Conservation (phyloP, 2,329 filamentous ascomycete species). For the Colletotrichum godetiae region DNA sequence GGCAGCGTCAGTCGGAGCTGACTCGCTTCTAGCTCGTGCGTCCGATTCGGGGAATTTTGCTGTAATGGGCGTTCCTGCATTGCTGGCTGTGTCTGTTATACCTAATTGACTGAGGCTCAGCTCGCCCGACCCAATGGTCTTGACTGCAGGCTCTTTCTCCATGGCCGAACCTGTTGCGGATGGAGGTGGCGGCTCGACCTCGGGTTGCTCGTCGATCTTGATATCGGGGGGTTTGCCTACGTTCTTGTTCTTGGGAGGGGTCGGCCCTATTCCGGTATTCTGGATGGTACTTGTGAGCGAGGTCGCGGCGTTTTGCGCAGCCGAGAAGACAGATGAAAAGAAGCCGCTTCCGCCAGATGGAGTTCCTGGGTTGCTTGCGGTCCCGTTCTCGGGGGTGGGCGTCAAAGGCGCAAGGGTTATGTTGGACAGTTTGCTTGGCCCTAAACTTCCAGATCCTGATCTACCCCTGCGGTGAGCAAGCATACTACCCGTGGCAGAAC, state of each 20-base stretch:
- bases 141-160: constrained; percentile 78
- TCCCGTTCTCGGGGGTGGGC: constrained; percentile 77
- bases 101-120: constrained; percentile 90
- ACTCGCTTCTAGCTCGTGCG: constrained; percentile 64
- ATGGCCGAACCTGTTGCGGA: constrained; percentile 45
- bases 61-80: constrained; percentile 65
- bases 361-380: constrained; percentile 50
- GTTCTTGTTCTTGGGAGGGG: constrained; percentile 51
- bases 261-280: constrained; percentile 67
- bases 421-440: constrained; percentile 89
- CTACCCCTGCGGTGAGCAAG: constrained; percentile 72
- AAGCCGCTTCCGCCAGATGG: constrained; percentile 74
- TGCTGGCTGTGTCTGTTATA: constrained; percentile 71
- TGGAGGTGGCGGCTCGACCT: constrained; percentile 53
- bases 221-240: constrained; percentile 46
- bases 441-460: constrained; percentile 65
- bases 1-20: constrained; percentile 63
- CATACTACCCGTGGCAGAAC: constrained; percentile 76
- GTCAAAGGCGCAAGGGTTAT: constrained; percentile 79
- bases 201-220: constrained; percentile 50
- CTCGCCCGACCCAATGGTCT: constrained; percentile 89
- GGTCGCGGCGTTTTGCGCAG: constrained; percentile 90
- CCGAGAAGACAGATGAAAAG: constrained; percentile 93
- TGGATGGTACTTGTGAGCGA: constrained; percentile 80
- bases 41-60: constrained; percentile 66